Conservation (phyloP, 345 rosid genomes). For the Sonneratia caseolaris region DNA sequence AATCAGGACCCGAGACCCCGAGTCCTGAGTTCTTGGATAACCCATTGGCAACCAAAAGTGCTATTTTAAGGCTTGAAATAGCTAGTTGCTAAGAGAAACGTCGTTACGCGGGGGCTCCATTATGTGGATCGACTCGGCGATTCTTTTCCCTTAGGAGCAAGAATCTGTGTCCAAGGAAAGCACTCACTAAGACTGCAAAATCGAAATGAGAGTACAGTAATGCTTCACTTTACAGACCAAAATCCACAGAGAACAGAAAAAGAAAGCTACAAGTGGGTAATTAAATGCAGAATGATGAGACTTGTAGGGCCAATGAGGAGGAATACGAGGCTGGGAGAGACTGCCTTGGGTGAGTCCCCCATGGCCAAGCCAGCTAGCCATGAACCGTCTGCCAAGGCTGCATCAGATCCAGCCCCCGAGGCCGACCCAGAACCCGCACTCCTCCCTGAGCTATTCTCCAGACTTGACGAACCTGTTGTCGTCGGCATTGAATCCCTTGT, state of each 20-base stretch:
- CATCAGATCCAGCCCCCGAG: constrained; percentile 17
- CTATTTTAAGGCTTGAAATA: too few relatives aligned
- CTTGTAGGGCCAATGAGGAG: constrained; percentile 4
- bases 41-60: too few relatives aligned
- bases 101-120: neutral
- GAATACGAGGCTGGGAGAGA: constrained; percentile 12
- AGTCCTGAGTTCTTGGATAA: neutral
- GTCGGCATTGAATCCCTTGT: constrained; percentile 56
- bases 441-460: constrained; percentile 20
- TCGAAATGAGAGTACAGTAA: neutral
- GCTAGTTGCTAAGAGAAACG: neutral
- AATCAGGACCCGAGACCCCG: neutral
- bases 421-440: constrained; percentile 19
- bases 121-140: neutral
- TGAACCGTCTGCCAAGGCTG: constrained; percentile 14
- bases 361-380: constrained; percentile 82
- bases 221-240: constrained; percentile 1
- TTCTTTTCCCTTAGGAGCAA: neutral
- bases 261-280: constrained; percentile 21
- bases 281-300: constrained; percentile 12
- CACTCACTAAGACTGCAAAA: neutral
- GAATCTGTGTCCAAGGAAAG: neutral
- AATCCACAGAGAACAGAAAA: neutral
- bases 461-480: constrained; percentile 19
- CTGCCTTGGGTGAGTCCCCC: constrained; percentile 51